These are phyloP conservation scores for Brassica rapa DNA, from an alignment of 345 rosid genomes.

Conservation along the genomic window DNA sequence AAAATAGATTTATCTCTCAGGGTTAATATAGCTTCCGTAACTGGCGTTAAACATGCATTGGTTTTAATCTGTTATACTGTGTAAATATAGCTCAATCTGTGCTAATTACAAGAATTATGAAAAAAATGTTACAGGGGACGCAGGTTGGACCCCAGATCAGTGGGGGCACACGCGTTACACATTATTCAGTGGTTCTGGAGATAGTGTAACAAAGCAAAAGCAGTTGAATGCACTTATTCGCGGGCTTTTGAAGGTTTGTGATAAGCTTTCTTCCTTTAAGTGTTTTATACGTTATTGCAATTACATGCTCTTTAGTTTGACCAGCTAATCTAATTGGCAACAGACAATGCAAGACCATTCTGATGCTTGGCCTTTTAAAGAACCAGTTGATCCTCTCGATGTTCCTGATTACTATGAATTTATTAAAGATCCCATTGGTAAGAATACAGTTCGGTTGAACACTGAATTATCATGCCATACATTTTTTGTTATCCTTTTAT, in stretches of 20 bases:
- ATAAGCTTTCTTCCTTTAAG: background rate
- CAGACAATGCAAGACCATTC: conserved; percentile 94
- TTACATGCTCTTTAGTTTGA: conserved; percentile 10
- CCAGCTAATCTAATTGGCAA: conserved; percentile 32
- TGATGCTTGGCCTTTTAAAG: conserved; percentile 99
- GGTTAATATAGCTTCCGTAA: background rate
- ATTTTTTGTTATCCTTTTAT: background rate
- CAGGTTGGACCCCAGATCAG: conserved; percentile 98
- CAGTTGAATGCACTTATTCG: conserved; percentile 81
- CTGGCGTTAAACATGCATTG: background rate
- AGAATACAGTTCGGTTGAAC: conserved; percentile 22
- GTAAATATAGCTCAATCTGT: background rate
- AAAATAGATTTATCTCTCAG: background rate
- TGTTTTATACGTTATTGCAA: background rate
- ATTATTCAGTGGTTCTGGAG: conserved; percentile 55
- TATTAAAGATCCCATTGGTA: conserved; percentile 99
- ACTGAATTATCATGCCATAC: background rate
- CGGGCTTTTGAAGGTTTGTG: conserved; percentile 78
- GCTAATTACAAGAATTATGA: conserved; percentile 17
- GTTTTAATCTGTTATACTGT: background rate
- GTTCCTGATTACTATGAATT: conserved; percentile 98
- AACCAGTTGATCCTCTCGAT: conserved; percentile 91
- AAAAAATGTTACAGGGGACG: conserved; percentile 61
- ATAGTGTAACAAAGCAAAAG: conserved; percentile 66
- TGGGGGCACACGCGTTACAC: conserved; percentile 90